Evolutionary conservation across 140 eudicot species (phyloP), one percentile per base, ranked within the genome.

Genomic region (Senecio squalidus): DNA sequence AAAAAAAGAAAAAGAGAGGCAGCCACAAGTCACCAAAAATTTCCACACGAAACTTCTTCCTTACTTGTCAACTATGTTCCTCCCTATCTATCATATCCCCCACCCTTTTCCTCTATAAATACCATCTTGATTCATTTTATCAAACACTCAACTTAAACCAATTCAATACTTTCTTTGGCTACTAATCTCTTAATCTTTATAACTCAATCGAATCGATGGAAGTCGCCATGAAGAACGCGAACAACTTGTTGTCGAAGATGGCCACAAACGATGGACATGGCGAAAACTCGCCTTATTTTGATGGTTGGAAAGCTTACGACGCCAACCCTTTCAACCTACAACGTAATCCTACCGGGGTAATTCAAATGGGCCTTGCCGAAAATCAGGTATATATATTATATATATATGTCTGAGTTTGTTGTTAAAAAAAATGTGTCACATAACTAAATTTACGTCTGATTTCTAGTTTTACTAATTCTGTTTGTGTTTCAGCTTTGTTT

Each of bases 361-460:
- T 92, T 22, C 98, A 92, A 57, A 92, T 92, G 98, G 98, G 96
- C 3, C 84, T 92, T 4, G 98, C 98, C 2, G 96, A 92, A 68
- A 90, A 79, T 22, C 66, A 67, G 76, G 91, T 79, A 74, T 30
- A 5, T 14, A 49, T 14, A 8, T 7, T 3, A 9, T 0, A 34
- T 34, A 7, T 7, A 14, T 34, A 7, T 11, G 13, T 14, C n/a
- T 14, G 11, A 34, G 41, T 14, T 14, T 8, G 41, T n/a, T n/a
- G n/a, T n/a, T n/a, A n/a, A 36, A 10, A 36, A 9, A 36, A 36
- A 36, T 36, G 14, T 36, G 10, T 36, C 43, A 36, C 14, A 2
- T 36, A 15, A 36, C n/a, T n/a, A 36, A 13, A 36, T 36, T 36
- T 36, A 1, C 14, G 14, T 13, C 3, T 0, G 43, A 36, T 9